Conservation (phyloP, 164 flowering plant species). For the Brasenia schreberi region DNA sequence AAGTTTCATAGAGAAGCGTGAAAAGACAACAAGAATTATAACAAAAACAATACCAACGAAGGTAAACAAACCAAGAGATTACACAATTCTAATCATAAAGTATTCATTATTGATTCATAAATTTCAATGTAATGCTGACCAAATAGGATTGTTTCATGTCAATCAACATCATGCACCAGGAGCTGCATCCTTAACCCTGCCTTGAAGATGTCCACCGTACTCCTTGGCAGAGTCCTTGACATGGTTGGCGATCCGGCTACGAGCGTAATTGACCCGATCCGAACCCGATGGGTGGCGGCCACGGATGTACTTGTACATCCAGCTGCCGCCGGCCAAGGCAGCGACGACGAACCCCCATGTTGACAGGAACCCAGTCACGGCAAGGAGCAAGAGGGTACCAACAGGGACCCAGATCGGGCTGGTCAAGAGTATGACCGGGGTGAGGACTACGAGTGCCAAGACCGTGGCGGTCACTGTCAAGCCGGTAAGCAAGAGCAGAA, state of each 20-base stretch:
- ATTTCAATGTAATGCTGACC: too few species aligned
- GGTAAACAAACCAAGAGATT: too few species aligned
- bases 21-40: too few species aligned
- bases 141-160: too few species aligned
- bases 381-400: slow-evolving; percentile 30
- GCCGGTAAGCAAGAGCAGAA: slow-evolving; percentile 59
- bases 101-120: too few species aligned
- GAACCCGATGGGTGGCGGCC: slow-evolving; percentile 61
- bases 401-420: slow-evolving; percentile 83
- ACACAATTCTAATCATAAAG: too few species aligned
- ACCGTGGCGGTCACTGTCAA: slow-evolving; percentile 43
- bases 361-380: slow-evolving; percentile 27
- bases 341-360: slow-evolving; percentile 34
- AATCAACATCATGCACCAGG: slow-evolving; percentile 53
- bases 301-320: slow-evolving; percentile 54
- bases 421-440: slow-evolving; percentile 47
- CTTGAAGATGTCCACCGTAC: slow-evolving; percentile 71
- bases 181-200: slow-evolving; percentile 78
- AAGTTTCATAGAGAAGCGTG: too few species aligned
- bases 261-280: slow-evolving; percentile 50
- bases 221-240: slow-evolving; percentile 71
- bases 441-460: slow-evolving; percentile 45
- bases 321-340: slow-evolving; percentile 30
- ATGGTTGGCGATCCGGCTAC: slow-evolving; percentile 62
- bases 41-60: too few species aligned